These are phyloP conservation scores for Oxalis stricta DNA, from an alignment of 441 rosid genomes.

Conservation along the genomic window DNA sequence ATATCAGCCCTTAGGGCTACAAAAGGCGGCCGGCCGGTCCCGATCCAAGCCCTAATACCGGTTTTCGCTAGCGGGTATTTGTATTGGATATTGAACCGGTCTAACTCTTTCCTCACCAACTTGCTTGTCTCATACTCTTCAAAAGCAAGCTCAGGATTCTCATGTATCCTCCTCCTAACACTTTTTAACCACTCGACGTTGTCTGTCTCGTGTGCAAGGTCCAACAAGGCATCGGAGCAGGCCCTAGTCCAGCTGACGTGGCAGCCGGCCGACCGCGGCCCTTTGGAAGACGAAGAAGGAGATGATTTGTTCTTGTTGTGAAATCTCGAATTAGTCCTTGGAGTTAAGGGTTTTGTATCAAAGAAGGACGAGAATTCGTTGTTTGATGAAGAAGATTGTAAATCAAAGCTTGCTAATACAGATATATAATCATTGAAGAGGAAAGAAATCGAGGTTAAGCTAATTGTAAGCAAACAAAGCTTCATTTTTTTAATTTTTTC, in stretches of 20 bases:
- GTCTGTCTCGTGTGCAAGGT: constrained; percentile 27
- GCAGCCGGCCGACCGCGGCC: constrained; percentile 19
- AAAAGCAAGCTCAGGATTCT: constrained; percentile 79
- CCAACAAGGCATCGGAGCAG: constrained; percentile 37
- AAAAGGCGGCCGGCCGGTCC: constrained; percentile 72
- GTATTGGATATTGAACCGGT: constrained; percentile 40
- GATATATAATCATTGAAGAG: too few species aligned
- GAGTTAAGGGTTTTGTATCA: constrained; percentile 4
- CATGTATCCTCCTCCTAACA: constrained; percentile 69
- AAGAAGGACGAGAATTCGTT: constrained; percentile 6
- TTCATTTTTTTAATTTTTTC: too few species aligned
- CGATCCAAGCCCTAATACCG: constrained; percentile 80
- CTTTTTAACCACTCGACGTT: constrained; percentile 46
- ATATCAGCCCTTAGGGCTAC: constrained; percentile 84
- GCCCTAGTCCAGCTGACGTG: constrained; percentile 26
- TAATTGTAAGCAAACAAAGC: too few species aligned
- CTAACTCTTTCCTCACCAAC: constrained; percentile 50
- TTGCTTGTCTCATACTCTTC: constrained; percentile 63
- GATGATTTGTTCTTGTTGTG: constrained; percentile 20
- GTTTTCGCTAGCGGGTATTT: constrained; percentile 63
- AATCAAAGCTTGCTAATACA: too few species aligned
- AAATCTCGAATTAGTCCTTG: constrained; percentile 6
- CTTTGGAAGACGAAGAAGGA: too few species aligned
- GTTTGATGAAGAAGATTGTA: constrained; percentile 5
- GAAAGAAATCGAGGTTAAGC: too few species aligned